Evolutionary conservation across 139 green algal genomes (phyloP).

Genomic region (Chlorella sorokiniana): DNA sequence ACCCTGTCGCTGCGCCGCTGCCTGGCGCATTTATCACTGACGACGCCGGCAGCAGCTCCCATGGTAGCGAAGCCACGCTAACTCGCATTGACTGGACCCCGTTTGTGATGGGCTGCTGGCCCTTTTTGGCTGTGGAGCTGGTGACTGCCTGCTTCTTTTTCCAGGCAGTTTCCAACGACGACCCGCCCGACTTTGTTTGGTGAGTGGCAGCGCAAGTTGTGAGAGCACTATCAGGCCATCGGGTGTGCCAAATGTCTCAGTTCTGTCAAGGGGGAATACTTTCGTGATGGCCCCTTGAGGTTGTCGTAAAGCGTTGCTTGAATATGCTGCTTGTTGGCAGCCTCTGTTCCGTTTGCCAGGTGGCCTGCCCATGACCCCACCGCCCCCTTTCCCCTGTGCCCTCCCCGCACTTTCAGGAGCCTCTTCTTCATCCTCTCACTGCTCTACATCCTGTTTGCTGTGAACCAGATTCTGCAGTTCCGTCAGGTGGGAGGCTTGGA

Average conservation of each 20-base stretch:
- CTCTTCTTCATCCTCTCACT: conserved; percentile 43
- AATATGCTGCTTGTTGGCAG: too few species aligned
- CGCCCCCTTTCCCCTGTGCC: too few species aligned
- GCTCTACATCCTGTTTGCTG: conserved; percentile 41
- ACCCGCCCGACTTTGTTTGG: conserved; percentile 26
- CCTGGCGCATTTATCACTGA: conserved; percentile 10
- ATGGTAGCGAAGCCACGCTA: too few species aligned
- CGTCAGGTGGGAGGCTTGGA: conserved; percentile 28
- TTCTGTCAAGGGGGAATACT: too few species aligned
- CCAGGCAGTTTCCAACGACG: conserved; percentile 30
- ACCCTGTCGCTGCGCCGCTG: too few species aligned
- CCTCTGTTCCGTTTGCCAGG: too few species aligned
- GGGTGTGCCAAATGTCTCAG: too few species aligned
- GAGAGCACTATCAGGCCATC: too few species aligned
- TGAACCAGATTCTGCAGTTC: conserved; percentile 48
- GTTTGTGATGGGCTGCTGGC: conserved; percentile 36
- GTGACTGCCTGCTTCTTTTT: conserved; percentile 47
- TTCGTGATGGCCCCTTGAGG: too few species aligned
- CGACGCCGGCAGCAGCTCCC: background rate
- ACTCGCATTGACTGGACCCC: conserved; percentile 31
- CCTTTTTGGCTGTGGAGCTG: conserved; percentile 20
- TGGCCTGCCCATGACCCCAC: too few species aligned
- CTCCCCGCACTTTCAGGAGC: background rate
- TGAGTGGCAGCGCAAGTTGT: background rate
- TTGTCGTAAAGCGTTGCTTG: too few species aligned